phyloP scores from a whole-genome alignment of 257 asterid genomes.

The Nyctanthes arbortristis region DNA sequence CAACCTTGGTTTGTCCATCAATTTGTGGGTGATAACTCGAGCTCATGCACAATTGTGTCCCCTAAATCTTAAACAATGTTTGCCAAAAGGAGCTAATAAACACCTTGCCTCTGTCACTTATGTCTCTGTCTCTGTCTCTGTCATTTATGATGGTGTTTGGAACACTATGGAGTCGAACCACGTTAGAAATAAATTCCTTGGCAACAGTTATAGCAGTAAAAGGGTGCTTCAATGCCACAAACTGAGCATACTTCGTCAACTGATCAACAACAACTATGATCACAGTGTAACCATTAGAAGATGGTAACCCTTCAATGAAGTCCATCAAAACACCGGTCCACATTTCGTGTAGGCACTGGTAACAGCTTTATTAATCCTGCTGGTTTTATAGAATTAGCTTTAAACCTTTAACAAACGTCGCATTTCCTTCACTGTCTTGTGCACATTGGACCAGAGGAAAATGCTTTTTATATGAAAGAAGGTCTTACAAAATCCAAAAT shows the following conservation, averaged over 20 bases:
- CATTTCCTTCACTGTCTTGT: not conserved
- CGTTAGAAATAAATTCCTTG: not conserved
- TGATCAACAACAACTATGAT: slow-evolving; percentile 18
- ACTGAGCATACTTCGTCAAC: slow-evolving; percentile 16
- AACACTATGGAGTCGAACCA: not conserved
- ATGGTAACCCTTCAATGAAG: slow-evolving; percentile 15
- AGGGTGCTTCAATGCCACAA: slow-evolving; percentile 9
- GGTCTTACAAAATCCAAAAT: not conserved
- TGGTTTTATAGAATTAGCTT: not conserved
- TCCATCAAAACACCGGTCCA: slow-evolving; percentile 19
- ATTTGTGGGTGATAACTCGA: too few species aligned
- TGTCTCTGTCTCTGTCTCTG: too few species aligned
- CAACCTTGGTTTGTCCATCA: too few species aligned
- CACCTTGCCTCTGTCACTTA: slow-evolving; percentile 10
- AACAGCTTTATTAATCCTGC: slow-evolving; percentile 13
- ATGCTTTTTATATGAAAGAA: not conserved
- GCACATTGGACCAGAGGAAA: not conserved
- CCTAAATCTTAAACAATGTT: not conserved
- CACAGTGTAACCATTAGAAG: not conserved
- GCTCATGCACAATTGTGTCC: too few species aligned
- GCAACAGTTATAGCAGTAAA: not conserved
- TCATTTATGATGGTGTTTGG: not conserved
- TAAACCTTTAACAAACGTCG: not conserved
- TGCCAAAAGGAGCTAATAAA: slow-evolving; percentile 10
- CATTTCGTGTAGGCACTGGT: not conserved